These are phyloP conservation scores for Syncephalastrum racemosum DNA, from an alignment of 371 early-diverging fungal species.

Conservation along the genomic window DNA sequence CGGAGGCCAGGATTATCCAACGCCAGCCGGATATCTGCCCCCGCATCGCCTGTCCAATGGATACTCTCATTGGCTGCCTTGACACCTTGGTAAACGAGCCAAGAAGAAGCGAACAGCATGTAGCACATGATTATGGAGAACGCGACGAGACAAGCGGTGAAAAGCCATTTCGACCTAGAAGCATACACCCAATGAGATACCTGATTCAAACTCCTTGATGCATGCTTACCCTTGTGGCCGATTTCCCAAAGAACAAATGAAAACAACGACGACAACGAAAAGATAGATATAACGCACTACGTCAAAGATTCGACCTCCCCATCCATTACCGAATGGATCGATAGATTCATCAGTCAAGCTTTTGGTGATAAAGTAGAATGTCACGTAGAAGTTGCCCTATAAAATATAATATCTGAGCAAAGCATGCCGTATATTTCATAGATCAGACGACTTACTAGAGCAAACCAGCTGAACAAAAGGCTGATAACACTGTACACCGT, in stretches of 20 bases:
- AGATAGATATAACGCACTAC: constrained; percentile 72
- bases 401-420: constrained; percentile 1
- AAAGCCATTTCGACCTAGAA: constrained; percentile 37
- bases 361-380: constrained; percentile 81
- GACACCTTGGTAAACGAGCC: constrained; percentile 54
- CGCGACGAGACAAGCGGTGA: constrained; percentile 35
- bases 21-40: constrained; percentile 25
- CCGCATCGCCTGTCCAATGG: constrained; percentile 28
- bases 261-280: constrained; percentile 71
- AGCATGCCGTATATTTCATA: not conserved
- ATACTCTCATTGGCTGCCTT: constrained; percentile 26
- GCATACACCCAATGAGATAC: not conserved
- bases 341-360: constrained; percentile 49
- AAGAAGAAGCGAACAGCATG: constrained; percentile 43
- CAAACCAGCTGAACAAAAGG: constrained; percentile 80
- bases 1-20: constrained; percentile 51
- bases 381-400: constrained; percentile 81
- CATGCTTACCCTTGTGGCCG: constrained; percentile 81
- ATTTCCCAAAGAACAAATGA: constrained; percentile 90
- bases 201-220: not conserved
- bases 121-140: constrained; percentile 48
- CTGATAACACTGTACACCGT: constrained; percentile 71
- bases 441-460: constrained; percentile 55
- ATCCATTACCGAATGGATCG: constrained; percentile 71
- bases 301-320: constrained; percentile 61